These are phyloP conservation scores for Clavispora vitiphila DNA, from an alignment of 805 yeast genomes.

Conservation along the genomic window DNA sequence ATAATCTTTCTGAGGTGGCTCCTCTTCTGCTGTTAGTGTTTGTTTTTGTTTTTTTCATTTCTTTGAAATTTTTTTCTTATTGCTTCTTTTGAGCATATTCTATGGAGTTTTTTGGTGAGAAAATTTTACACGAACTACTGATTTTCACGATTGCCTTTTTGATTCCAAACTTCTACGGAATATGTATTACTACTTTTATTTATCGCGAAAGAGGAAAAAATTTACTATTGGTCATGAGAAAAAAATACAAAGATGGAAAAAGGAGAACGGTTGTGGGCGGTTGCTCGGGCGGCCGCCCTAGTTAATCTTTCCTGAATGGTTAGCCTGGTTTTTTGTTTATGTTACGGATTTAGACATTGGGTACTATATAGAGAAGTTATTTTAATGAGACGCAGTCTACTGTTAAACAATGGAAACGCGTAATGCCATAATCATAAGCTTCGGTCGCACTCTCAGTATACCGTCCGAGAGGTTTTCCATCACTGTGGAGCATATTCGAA, in stretches of 20 bases:
- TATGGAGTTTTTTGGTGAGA: constrained; percentile 13
- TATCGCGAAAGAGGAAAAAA: constrained; percentile 10
- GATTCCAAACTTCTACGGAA: constrained; percentile 2
- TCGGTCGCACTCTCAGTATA: too few species aligned
- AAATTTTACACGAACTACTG: constrained; percentile 9
- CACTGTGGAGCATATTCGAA: too few species aligned
- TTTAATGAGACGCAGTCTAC: constrained; percentile 19
- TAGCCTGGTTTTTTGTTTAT: not conserved
- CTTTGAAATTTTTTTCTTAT: constrained; percentile 12
- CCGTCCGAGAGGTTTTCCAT: too few species aligned
- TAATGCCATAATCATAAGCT: too few species aligned
- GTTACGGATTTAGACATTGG: constrained; percentile 39
- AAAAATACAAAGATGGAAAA: constrained; percentile 3
- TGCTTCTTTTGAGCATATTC: constrained; percentile 1
- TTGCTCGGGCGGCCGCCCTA: not conserved
- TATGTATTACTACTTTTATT: constrained; percentile 9
- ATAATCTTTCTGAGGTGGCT: not conserved
- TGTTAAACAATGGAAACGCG: too few species aligned
- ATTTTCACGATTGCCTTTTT: constrained; percentile 11
- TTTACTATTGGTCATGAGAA: not conserved
- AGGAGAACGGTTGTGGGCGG: constrained; percentile 13
- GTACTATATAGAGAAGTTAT: constrained; percentile 24
- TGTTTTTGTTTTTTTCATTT: constrained; percentile 4
- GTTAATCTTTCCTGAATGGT: constrained; percentile 9
- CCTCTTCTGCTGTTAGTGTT: not conserved